Evolutionary conservation across 345 rosid genomes (phyloP), one percentile per base, ranked within the genome.

Genomic region (Boechera divaricarpa): DNA sequence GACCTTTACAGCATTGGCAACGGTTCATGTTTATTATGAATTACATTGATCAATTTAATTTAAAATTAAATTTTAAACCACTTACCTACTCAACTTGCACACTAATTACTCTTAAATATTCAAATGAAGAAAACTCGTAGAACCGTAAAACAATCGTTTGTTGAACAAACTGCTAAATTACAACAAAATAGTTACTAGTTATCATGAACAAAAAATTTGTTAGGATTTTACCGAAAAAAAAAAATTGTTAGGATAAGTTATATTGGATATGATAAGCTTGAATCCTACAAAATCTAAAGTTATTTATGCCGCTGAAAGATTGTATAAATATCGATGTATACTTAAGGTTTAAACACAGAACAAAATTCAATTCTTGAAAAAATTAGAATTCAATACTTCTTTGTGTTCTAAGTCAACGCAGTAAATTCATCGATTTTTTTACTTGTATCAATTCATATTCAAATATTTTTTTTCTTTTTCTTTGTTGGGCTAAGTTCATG

Each of bases 341-440:
- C 1, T 21, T 21, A 21, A 21, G 24, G 24, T 21, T 21, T 21
- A 21, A 21, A 21, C 24, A 21, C 24, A 21, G 24, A 21, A 21
- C 24, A 21, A 21, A 21, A 21, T 21, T 21, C 1, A 21, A 1
- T 21, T 21, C 1, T 21, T 21, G 1, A 21, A 24, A 8, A 44
- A 24, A 29, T 2, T 16, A 36, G 31, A 61, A 44, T 26, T 66
- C 0, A 38, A 11, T 36, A 21, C 11, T 51, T 35, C 42, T 24
- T 13, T 0, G 0, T 18, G 10, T 35, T 35, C 4, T 4, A 45
- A 64, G 67, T 57, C 78, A 75, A 75, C 67, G 72, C 72, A 75
- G 59, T 67, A 74, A 57, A 26, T 47, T 36, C 18, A 35, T 42
- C 3, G 24, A 21, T 5, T 48, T 44, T 35, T 65, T 65, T 4